Evolutionary conservation across 106 monocot genomes (phyloP).

Genomic region (Narthecium ossifragum): DNA sequence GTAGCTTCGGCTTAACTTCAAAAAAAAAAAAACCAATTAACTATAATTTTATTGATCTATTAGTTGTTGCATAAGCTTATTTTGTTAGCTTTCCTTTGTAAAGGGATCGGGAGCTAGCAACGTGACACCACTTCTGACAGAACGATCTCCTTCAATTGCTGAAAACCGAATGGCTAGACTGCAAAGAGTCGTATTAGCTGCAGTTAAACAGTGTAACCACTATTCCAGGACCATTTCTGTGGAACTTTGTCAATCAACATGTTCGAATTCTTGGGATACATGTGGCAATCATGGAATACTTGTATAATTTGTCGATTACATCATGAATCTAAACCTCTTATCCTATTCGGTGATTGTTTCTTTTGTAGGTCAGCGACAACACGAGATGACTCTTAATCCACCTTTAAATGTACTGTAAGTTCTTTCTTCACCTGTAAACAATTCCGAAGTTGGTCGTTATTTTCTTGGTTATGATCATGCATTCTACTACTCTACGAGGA

Average conservation of each 20-base stretch:
- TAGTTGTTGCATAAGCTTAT: background rate
- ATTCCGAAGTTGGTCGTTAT: too few species aligned
- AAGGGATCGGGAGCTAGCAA: constrained; percentile 94
- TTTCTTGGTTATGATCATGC: too few species aligned
- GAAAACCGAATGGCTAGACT: constrained; percentile 85
- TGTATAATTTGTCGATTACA: background rate
- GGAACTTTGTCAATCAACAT: background rate
- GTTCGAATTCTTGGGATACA: too few species aligned
- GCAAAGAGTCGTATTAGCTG: constrained; percentile 78
- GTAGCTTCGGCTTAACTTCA: too few species aligned
- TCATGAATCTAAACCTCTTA: constrained; percentile 5
- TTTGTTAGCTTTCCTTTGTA: background rate
- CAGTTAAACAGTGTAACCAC: constrained; percentile 78
- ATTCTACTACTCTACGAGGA: too few species aligned
- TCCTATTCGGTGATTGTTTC: too few species aligned
- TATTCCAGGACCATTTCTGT: background rate
- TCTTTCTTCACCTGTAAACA: constrained; percentile 2
- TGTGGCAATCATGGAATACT: too few species aligned
- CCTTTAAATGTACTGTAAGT: constrained; percentile 73
- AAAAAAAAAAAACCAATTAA: too few species aligned
- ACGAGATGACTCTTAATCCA: constrained; percentile 72
- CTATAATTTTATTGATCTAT: background rate
- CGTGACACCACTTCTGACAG: constrained; percentile 76
- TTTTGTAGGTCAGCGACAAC: constrained; percentile 89
- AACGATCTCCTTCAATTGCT: constrained; percentile 58